Evolutionary conservation across 169 alveolate genomes (phyloP), one percentile per base, ranked within the genome.

Genomic region (Theileria annulata): DNA sequence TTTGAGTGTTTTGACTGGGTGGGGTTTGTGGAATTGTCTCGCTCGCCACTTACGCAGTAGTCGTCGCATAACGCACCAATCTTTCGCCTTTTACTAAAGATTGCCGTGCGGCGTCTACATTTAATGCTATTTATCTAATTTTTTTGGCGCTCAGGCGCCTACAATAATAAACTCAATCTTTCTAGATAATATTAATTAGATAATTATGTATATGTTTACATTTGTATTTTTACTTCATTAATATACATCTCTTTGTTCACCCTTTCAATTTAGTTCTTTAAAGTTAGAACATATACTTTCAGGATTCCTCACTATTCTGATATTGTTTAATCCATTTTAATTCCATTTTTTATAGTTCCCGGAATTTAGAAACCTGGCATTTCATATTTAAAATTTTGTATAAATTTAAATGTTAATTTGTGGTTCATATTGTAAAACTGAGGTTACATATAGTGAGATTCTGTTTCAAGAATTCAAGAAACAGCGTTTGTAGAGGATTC

Each of bases 21-120:
- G 42, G 88, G 85, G 4, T 12, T 33, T 0, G 48, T 9, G 13
- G 13, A 12, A 13, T 8, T 56, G 33, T 17, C 75, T 10, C 25
- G 13, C 56, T 42, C 1, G 37, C 5, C n/a, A 68, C 64, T 37
- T 19, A 54, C 69, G 90, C 90, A 75, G 90, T 73, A 75, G 86
- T 83, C 86, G 85, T 71, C 81, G 86, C 94, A 90, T 82, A 69
- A 56, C 94, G 94, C 84, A 90, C 81, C 98, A 96, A 96, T 96
- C 98, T 96, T 96, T 96, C 98, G 98, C 98, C 98, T 96, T 96
- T 96, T 96, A 96, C 98, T 96, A 96, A 96, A 96, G 98, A 95
- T 96, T 96, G 98, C 98, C 98, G 98, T 96, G 98, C 93, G 92
- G 83, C 87, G 89, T 76, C 93, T 84, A 86, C 91, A 76, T 37